Percentiles rank a stretch among this genome's conserved stretches.
Evolutionary conservation across 305 asterid species (phyloP).

Genomic region (Fraxinus greggii): DNA sequence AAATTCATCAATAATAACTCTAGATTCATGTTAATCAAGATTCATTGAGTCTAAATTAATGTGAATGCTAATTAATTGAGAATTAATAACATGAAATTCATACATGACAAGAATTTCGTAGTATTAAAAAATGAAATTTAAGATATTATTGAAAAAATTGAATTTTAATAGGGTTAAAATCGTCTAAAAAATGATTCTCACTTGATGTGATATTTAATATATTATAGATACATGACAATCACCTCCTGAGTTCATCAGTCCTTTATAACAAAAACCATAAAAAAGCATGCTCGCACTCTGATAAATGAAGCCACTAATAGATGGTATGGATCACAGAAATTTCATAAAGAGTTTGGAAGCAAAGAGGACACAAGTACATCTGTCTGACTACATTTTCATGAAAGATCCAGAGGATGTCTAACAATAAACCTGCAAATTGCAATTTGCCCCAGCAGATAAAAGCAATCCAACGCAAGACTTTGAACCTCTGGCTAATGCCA

Average conservation of each 20-base stretch:
- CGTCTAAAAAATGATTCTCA: not conserved
- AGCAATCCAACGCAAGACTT: conserved; percentile 89
- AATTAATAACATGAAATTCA: not conserved
- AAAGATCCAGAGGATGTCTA: conserved; percentile 21
- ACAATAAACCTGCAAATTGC: conserved; percentile 74
- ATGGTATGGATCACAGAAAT: not conserved
- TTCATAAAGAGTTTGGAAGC: not conserved
- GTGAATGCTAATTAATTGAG: not conserved
- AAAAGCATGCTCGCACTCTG: not conserved
- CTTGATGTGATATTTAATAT: not conserved
- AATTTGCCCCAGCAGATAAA: conserved; percentile 91
- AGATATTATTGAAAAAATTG: not conserved
- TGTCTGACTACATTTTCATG: conserved; percentile 1
- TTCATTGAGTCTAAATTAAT: not conserved
- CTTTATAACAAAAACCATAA: not conserved
- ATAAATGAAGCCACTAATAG: not conserved
- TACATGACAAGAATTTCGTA: not conserved
- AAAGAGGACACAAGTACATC: not conserved
- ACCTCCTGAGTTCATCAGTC: not conserved
- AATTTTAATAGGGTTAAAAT: not conserved
- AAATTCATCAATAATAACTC: too few relatives aligned
- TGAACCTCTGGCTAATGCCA: conserved; percentile 96
- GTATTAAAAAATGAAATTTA: not conserved
- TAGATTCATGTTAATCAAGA: not conserved
- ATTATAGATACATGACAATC: not conserved